Conservation (phyloP, 2,329 filamentous ascomycete species). For the Paraconiothyrium sp. region DNA sequence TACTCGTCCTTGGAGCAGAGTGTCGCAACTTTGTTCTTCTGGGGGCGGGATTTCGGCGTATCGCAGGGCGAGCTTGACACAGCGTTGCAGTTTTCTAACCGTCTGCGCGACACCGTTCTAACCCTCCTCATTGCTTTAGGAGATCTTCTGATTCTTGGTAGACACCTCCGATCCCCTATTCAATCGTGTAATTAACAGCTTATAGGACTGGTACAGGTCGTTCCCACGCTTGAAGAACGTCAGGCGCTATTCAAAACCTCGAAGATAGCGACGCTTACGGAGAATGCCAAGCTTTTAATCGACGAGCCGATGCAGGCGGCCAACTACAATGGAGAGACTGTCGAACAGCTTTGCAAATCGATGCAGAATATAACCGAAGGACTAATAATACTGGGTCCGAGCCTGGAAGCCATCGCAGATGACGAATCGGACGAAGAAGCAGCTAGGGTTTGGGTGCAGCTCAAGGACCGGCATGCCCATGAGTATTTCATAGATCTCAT, state of each 20-base stretch:
- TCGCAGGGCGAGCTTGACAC: conserved; percentile 15
- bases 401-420: conserved; percentile 13
- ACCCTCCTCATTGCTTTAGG: conserved; percentile 14
- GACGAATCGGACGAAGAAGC: conserved; percentile 11
- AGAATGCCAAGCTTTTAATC: conserved; percentile 7
- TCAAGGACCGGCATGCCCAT: conserved; percentile 16
- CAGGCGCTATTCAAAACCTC: conserved; percentile 4
- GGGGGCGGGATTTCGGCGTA: conserved; percentile 17
- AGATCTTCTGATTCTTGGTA: conserved; percentile 16
- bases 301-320: conserved; percentile 7
- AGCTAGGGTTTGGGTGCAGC: not conserved
- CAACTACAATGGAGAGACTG: not conserved
- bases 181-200: not conserved
- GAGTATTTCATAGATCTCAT: conserved; percentile 21
- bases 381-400: conserved; percentile 17
- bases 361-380: conserved; percentile 14
- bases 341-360: not conserved
- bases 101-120: conserved; percentile 16
- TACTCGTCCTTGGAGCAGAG: not conserved
- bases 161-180: not conserved
- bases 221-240: conserved; percentile 6
- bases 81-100: conserved; percentile 13
- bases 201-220: not conserved
- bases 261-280: conserved; percentile 7
- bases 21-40: conserved; percentile 14